Conservation (phyloP, 106 monocot genomes). For the Dendrobium huoshanense region DNA sequence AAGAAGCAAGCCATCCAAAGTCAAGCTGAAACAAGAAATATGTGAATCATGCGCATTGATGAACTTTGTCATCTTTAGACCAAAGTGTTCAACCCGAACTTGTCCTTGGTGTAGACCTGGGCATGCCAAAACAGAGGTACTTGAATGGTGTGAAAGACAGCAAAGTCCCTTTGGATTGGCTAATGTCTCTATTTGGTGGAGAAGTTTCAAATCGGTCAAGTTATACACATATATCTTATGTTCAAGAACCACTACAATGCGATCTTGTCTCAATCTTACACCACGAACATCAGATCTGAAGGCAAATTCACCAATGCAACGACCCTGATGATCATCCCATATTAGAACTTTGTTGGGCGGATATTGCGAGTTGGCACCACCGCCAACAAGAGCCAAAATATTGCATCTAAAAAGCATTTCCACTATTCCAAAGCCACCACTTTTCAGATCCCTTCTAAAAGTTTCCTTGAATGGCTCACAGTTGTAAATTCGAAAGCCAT, state of each 20-base stretch:
- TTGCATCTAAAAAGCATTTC: slow-evolving; percentile 93
- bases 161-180: slow-evolving; percentile 83
- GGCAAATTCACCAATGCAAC: slow-evolving; percentile 76
- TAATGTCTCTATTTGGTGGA: slow-evolving; percentile 84
- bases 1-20: slow-evolving; percentile 85
- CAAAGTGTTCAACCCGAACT: slow-evolving; percentile 83
- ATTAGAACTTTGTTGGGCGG: slow-evolving; percentile 93
- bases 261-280: slow-evolving; percentile 65
- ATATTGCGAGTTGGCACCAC: slow-evolving; percentile 66
- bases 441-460: slow-evolving; percentile 77
- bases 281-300: slow-evolving; percentile 81
- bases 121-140: slow-evolving; percentile 74
- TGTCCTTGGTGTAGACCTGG: slow-evolving; percentile 68
- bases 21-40: slow-evolving; percentile 70
- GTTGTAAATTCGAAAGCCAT: slow-evolving; percentile 75
- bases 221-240: slow-evolving; percentile 84
- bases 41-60: slow-evolving; percentile 83
- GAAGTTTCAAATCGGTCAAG: slow-evolving; percentile 75
- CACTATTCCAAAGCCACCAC: slow-evolving; percentile 80
- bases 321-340: slow-evolving; percentile 79
- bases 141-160: slow-evolving; percentile 73
- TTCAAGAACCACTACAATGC: slow-evolving; percentile 82
- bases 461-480: slow-evolving; percentile 85
- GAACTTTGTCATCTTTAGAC: slow-evolving; percentile 75
- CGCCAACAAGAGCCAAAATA: slow-evolving; percentile 86